phyloP scores from a whole-genome alignment of 1,284 basidiomycete genomes.

The Porodaedalea pini region DNA sequence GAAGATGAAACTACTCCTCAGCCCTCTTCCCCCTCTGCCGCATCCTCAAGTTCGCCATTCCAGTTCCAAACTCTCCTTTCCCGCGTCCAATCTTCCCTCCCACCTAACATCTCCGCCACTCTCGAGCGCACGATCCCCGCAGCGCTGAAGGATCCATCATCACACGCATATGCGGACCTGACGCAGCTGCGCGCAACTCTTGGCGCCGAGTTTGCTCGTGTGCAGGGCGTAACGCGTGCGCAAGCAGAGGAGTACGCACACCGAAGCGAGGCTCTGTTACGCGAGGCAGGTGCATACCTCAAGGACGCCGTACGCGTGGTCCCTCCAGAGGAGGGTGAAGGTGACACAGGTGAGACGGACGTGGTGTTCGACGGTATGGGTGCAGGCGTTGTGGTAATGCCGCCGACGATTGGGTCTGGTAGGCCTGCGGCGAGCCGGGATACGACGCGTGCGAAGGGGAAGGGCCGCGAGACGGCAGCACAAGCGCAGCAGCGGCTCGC shows the following conservation, averaged over 20 bases:
- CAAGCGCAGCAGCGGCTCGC: conserved; percentile 50
- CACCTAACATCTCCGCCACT: conserved; percentile 65
- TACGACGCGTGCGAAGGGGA: conserved; percentile 37
- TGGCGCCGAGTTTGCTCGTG: conserved; percentile 65
- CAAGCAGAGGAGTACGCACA: conserved; percentile 84
- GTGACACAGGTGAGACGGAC: conserved; percentile 34
- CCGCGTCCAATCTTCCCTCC: conserved; percentile 68
- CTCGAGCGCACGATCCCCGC: conserved; percentile 68
- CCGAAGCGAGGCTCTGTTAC: conserved; percentile 72
- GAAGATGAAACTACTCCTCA: conserved; percentile 11
- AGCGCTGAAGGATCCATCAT: conserved; percentile 54
- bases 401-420: conserved; percentile 33
- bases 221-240: conserved; percentile 66
- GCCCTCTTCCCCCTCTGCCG: conserved; percentile 12
- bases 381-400: conserved; percentile 75
- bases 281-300: conserved; percentile 70
- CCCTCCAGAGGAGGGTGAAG: conserved; percentile 60
- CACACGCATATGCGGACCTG: conserved; percentile 57
- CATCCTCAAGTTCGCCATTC: conserved; percentile 32
- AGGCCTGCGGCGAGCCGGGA: conserved; percentile 23
- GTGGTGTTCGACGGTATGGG: conserved; percentile 69
- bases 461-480: conserved; percentile 39
- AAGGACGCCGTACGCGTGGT: conserved; percentile 87
- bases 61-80: conserved; percentile 53
- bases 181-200: conserved; percentile 63